A percentile compares a stretch with the other conserved stretches of the same genome.
Conservation (phyloP, 2,329 filamentous ascomycete species). For the Chrysoporthe austroafricana region DNA sequence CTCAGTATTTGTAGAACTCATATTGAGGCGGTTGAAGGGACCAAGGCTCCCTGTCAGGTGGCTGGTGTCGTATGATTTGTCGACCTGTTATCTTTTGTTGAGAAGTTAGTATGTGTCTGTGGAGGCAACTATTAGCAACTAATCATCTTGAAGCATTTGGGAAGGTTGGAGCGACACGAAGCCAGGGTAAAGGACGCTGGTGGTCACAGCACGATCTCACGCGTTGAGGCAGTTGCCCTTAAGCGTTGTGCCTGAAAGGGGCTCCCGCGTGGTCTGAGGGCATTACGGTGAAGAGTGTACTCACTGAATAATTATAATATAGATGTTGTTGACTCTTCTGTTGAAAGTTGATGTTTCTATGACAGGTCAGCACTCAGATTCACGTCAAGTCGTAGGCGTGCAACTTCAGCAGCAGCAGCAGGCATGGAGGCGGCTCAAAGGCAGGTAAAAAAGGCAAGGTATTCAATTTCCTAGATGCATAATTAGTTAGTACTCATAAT, state of each 20-base stretch:
- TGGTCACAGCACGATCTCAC: background rate
- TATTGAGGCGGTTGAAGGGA: background rate
- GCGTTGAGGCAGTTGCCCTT: background rate
- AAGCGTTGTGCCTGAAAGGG: background rate
- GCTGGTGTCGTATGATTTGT: background rate
- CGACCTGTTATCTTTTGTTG: background rate
- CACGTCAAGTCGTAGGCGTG: background rate
- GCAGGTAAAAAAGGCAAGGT: background rate
- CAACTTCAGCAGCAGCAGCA: background rate
- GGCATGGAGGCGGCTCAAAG: constrained; percentile 2
- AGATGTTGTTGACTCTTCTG: background rate
- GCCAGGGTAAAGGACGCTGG: background rate
- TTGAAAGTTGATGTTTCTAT: background rate
- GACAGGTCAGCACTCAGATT: constrained; percentile 1
- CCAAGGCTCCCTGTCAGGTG: background rate
- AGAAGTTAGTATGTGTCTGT: background rate
- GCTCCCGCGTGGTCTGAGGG: background rate
- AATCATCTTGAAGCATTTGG: no score
- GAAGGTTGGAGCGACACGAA: background rate
- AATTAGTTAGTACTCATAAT: background rate
- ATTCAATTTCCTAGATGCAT: background rate
- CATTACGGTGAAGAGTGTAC: background rate
- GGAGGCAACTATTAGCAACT: background rate
- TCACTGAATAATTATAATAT: background rate
- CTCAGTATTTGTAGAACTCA: constrained; percentile 8